Evolutionary conservation across 495 filamentous ascomycete genomes (phyloP).

Genomic region (Schizothecium vesticola): DNA sequence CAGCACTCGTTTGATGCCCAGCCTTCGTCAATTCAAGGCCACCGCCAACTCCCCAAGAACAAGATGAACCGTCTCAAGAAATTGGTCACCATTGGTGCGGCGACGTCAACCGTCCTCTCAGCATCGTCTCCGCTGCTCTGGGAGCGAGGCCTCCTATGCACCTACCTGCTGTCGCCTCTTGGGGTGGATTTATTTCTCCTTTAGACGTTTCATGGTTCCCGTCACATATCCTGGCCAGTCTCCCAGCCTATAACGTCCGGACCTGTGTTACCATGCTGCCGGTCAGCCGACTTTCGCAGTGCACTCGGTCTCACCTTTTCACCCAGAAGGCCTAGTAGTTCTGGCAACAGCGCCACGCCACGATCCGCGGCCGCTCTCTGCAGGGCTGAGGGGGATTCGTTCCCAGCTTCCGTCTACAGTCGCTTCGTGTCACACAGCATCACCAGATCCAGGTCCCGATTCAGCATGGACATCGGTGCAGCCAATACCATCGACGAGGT

Average conservation of each 20-base stretch:
- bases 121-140: not conserved
- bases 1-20: not conserved
- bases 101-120: constrained; percentile 2
- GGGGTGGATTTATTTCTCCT: constrained; percentile 1
- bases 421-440: not conserved
- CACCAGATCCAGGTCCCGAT: not conserved
- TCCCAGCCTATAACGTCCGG: not conserved
- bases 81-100: not conserved
- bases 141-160: constrained; percentile 8
- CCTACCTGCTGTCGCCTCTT: constrained; percentile 1
- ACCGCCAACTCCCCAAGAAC: not conserved
- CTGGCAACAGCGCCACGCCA: constrained; percentile 10
- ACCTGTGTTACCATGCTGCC: constrained; percentile 14
- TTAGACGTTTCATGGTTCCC: constrained; percentile 2
- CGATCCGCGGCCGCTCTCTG: constrained; percentile 7
- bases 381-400: constrained; percentile 9
- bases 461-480: not conserved
- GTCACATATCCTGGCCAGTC: not conserved
- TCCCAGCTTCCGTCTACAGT: constrained; percentile 4
- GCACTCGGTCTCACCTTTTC: constrained; percentile 14
- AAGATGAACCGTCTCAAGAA: not conserved
- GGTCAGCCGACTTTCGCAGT: constrained; percentile 20
- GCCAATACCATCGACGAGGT: not conserved
- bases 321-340: not conserved
- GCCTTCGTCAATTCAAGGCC: not conserved